Percentiles rank a stretch among this genome's conserved stretches.
Evolutionary conservation across 1,139 yeast genomes (phyloP).

Genomic region (Candida buenavistaensis): DNA sequence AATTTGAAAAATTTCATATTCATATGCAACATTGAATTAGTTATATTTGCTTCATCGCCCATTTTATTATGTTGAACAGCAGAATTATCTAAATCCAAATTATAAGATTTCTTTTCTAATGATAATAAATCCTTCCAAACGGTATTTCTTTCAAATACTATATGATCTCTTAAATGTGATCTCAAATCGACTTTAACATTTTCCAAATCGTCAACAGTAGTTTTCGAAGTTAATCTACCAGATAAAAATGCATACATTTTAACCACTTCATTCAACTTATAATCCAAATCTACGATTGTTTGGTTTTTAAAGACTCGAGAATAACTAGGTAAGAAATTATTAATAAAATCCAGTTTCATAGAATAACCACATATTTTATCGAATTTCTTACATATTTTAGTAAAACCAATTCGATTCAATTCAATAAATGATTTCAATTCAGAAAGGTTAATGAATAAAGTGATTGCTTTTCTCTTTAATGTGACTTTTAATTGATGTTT

Average conservation of each 20-base stretch:
- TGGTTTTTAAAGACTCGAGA: conserved; percentile 46
- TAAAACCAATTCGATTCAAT: conserved; percentile 82
- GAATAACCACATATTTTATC: conserved; percentile 75
- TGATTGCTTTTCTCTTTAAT: conserved; percentile 64
- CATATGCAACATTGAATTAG: conserved; percentile 25
- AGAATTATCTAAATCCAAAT: conserved; percentile 30
- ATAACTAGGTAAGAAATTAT: conserved; percentile 41
- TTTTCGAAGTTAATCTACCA: conserved; percentile 31
- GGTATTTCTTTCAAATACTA: conserved; percentile 94
- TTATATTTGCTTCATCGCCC: conserved; percentile 31
- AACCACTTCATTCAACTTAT: conserved; percentile 47
- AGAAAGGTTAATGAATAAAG: conserved; percentile 71
- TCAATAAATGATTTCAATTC: conserved; percentile 83
- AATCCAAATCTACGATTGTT: conserved; percentile 45
- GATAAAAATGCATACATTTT: conserved; percentile 46
- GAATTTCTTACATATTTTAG: conserved; percentile 85
- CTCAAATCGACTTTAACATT: conserved; percentile 67
- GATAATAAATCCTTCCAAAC: conserved; percentile 97
- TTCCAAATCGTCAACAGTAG: conserved; percentile 38
- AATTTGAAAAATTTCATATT: conserved; percentile 23
- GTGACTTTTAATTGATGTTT: conserved; percentile 60
- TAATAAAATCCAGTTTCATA: conserved; percentile 54
- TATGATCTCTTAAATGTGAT: conserved; percentile 82
- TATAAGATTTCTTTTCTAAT: conserved; percentile 61
- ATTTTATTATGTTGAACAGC: conserved; percentile 27